A percentile compares a stretch with the other conserved stretches of the same genome.
phyloP scores from a whole-genome alignment of 352 stramenopile genomes.

The Thraustochytrium sp. region DNA sequence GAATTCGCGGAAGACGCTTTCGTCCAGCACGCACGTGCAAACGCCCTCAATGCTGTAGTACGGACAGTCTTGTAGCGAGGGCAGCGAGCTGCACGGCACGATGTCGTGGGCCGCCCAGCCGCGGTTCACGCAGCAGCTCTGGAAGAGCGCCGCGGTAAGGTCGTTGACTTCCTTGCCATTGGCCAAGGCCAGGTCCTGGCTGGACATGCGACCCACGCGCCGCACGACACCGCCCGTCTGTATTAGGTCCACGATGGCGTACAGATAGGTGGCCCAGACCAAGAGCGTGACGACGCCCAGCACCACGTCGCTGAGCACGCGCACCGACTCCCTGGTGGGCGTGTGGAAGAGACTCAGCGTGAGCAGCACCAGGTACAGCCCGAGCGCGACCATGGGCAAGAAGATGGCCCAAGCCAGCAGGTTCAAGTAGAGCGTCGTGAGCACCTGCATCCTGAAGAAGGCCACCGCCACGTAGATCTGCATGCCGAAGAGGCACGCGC shows the following conservation, averaged over 20 bases:
- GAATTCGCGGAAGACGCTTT: neutral
- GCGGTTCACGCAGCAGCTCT: slow-evolving; percentile 21
- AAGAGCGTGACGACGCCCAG: neutral
- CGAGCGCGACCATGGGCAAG: neutral
- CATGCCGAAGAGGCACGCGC: neutral
- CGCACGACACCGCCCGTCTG: neutral
- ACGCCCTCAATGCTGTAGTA: neutral
- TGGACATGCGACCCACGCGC: neutral
- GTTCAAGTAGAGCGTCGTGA: slow-evolving; percentile 3
- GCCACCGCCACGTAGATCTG: neutral
- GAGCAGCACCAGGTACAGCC: neutral
- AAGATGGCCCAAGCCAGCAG: neutral
- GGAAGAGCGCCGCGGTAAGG: neutral
- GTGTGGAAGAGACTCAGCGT: neutral
- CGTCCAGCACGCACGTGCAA: neutral
- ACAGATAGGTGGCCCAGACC: neutral
- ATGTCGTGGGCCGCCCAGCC: neutral
- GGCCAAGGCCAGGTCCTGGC: neutral
- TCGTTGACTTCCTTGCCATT: neutral
- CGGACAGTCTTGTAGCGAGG: neutral
- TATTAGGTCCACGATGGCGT: neutral
- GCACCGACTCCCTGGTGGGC: neutral
- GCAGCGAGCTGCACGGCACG: neutral
- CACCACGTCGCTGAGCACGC: neutral
- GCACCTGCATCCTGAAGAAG: slow-evolving; percentile 11